Conservation (phyloP, 1,139 yeast genomes). For the Saccharomyces hybrid region DNA sequence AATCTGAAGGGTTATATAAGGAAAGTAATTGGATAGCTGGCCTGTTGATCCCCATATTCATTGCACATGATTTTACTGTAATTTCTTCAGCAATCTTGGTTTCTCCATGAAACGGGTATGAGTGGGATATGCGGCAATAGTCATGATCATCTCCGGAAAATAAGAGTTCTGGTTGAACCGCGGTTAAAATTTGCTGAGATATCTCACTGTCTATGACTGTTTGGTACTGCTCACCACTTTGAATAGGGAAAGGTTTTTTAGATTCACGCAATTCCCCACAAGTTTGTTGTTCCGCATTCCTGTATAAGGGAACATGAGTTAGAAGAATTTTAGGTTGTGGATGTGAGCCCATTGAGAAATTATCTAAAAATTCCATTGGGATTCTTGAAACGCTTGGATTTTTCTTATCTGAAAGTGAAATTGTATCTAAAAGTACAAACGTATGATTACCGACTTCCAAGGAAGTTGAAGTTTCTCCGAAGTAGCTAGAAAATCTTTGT, state of each 20-base stretch:
- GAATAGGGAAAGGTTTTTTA: slow-evolving; percentile 52
- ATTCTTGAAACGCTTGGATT: slow-evolving; percentile 38
- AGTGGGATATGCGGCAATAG: slow-evolving; percentile 72
- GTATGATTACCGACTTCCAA: slow-evolving; percentile 67
- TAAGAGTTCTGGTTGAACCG: slow-evolving; percentile 55
- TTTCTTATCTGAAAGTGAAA: slow-evolving; percentile 56
- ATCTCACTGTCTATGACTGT: slow-evolving; percentile 58
- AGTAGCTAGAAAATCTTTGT: slow-evolving; percentile 58
- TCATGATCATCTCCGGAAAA: slow-evolving; percentile 97
- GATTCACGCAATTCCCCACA: slow-evolving; percentile 74
- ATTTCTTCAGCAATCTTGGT: slow-evolving; percentile 52
- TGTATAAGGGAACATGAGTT: slow-evolving; percentile 71
- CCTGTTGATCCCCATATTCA: slow-evolving; percentile 79
- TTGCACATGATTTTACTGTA: slow-evolving; percentile 80
- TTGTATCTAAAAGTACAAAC: slow-evolving; percentile 69
- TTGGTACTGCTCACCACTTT: slow-evolving; percentile 70
- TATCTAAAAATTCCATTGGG: slow-evolving; percentile 34
- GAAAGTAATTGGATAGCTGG: slow-evolving; percentile 87
- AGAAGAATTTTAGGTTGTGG: slow-evolving; percentile 59
- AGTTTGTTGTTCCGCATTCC: slow-evolving; percentile 43
- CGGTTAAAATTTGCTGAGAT: slow-evolving; percentile 48
- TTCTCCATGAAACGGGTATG: slow-evolving; percentile 35
- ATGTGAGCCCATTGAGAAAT: slow-evolving; percentile 26
- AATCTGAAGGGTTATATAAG: slow-evolving; percentile 41
- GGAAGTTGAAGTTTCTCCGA: slow-evolving; percentile 61